These are phyloP conservation scores for Paramecium sonneborni DNA, from an alignment of 73 alveolate species.

Conservation along the genomic window DNA sequence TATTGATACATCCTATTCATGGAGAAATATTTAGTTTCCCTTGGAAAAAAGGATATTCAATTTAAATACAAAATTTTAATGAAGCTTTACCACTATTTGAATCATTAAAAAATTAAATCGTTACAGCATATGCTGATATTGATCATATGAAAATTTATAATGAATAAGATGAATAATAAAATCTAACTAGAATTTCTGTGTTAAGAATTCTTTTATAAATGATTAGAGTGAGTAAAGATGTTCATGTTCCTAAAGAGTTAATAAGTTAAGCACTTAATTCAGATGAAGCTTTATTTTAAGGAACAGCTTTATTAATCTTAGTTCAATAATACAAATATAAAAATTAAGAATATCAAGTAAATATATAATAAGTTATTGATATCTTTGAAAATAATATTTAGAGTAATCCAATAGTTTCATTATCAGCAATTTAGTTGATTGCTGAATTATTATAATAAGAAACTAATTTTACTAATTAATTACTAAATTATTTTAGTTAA, in stretches of 20 bases:
- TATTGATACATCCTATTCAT: conserved; percentile 89
- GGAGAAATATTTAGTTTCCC: conserved; percentile 97
- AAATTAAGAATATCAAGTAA: conserved; percentile 66
- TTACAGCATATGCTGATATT: conserved; percentile 64
- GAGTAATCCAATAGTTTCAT: conserved; percentile 71
- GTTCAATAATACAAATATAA: conserved; percentile 74
- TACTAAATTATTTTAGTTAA: conserved; percentile 56
- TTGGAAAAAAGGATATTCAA: conserved; percentile 83
- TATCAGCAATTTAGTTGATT: conserved; percentile 80
- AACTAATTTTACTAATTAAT: conserved; percentile 51
- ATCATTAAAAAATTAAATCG: conserved; percentile 68
- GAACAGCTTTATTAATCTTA: conserved; percentile 72
- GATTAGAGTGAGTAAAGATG: conserved; percentile 85
- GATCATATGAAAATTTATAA: conserved; percentile 71
- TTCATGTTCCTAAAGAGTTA: conserved; percentile 16
- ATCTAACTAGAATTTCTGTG: conserved; percentile 77
- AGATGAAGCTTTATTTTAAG: conserved; percentile 72
- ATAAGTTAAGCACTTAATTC: conserved; percentile 49
- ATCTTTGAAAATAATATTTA: conserved; percentile 73
- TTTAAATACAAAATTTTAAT: conserved; percentile 71
- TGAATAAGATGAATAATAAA: conserved; percentile 72
- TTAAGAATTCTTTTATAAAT: conserved; percentile 87
- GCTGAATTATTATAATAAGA: conserved; percentile 86
- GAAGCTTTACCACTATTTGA: conserved; percentile 78
- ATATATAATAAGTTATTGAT: conserved; percentile 71